These are phyloP conservation scores for Monosporascus sp. DNA, from an alignment of 2,329 filamentous ascomycete genomes.

Conservation along the genomic window DNA sequence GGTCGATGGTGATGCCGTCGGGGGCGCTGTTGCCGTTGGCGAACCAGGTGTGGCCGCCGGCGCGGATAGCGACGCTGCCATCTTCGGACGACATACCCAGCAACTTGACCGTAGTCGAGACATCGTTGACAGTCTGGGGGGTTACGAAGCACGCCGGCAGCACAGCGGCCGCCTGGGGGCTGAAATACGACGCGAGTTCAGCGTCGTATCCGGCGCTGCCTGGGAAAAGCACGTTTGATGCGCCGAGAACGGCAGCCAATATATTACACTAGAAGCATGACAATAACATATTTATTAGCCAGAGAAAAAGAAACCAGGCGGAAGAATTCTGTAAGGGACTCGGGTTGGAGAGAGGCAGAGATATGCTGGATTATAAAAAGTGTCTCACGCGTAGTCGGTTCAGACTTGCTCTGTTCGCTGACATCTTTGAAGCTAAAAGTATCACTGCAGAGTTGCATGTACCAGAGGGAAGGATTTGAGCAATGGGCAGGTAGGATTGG, in stretches of 20 bases:
- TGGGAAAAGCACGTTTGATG: constrained; percentile 9
- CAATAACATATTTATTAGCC: background rate
- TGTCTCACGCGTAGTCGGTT: constrained; percentile 1
- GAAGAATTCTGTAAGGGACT: too few species aligned
- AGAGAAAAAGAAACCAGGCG: background rate
- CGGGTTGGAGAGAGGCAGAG: background rate
- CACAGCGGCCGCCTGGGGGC: constrained; percentile 7
- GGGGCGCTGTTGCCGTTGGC: constrained; percentile 36
- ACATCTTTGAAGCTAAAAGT: background rate
- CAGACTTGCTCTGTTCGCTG: constrained; percentile 1
- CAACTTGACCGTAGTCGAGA: constrained; percentile 20
- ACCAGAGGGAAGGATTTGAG: background rate
- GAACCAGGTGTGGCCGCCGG: constrained; percentile 46
- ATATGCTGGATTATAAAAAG: background rate
- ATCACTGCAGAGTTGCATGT: background rate
- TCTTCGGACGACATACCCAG: constrained; percentile 11
- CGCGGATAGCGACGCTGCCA: constrained; percentile 41
- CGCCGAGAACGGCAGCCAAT: constrained; percentile 9
- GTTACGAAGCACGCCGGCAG: constrained; percentile 18
- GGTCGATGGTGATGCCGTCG: constrained; percentile 36
- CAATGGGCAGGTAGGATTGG: too few species aligned
- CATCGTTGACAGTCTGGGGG: constrained; percentile 19
- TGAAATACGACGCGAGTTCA: constrained; percentile 15
- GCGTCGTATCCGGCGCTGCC: constrained; percentile 10
- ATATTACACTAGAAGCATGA: constrained; percentile 8